Evolutionary conservation across 495 filamentous ascomycete species (phyloP), one percentile per base, ranked within the genome.

Genomic region (Diplogelasinospora grovesii): DNA sequence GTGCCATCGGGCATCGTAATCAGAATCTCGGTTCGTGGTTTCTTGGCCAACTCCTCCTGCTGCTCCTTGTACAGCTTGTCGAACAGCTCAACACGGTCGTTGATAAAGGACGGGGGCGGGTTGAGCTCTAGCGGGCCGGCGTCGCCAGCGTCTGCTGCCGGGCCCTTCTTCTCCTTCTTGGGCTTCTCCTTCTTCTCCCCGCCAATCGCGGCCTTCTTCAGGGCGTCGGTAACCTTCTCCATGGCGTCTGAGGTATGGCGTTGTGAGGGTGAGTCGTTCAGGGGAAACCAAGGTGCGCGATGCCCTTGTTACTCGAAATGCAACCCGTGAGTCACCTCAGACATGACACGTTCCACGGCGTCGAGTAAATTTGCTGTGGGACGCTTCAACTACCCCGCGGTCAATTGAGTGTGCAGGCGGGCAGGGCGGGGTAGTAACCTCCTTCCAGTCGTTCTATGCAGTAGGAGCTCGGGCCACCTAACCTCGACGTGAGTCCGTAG

Each of bases 31-130:
- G 85, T 75, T 36, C 73, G 76, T 14, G 81, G 77, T 58, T 76
- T 81, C 48, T 61, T 65, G 37, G 79, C 74, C 35, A 84, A 57
- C 34, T 92, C 83, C 13, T 81, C 79, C 37, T 94, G 79, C 53
- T 84, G 77, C 59, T 85, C 72, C 45, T 83, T 79, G 75, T 89
- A 95, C 19, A 97, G 65, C 51, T 81, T 77, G 46, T 97, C 82
- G 65, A 96, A 98, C 5, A 98, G 64, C 20, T 79, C 69, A 54
- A 96, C 83, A 22, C 92, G 82, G 52, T 89, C 75, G 49, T 86
- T 65, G 46, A 96, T 73, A 61, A 84, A 94, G n/a, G 79, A 73
- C 15, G 90, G 83, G 21, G 80, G 70, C n/a, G 78, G 75, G 26
- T 73, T 62, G 39, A 86, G 50, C 66, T 85, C 78, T 39, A 82